phyloP scores from a whole-genome alignment of 106 monocot genomes.

The Ottelia alismoides region DNA sequence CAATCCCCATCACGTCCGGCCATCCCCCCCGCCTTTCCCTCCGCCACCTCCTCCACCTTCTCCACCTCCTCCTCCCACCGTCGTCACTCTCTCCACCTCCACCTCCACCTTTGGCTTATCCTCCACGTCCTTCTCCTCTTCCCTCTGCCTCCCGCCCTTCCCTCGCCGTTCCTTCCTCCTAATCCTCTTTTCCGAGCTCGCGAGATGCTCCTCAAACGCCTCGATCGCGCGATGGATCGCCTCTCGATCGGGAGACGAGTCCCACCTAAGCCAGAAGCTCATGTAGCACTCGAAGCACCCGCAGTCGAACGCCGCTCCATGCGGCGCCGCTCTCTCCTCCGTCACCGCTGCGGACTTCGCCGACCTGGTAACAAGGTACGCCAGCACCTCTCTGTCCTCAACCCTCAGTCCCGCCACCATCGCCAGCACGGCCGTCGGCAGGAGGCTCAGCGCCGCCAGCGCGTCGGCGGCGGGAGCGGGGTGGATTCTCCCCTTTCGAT shows the following conservation, averaged over 20 bases:
- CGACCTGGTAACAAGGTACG: slow-evolving; percentile 19
- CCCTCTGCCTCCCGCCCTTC: neutral
- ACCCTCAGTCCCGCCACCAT: slow-evolving; percentile 9
- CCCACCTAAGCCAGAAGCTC: slow-evolving; percentile 21
- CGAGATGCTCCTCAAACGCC: slow-evolving; percentile 26
- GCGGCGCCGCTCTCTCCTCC: slow-evolving; percentile 2
- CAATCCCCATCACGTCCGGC: slow-evolving; percentile 25
- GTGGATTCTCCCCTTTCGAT: slow-evolving; percentile 13
- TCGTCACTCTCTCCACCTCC: neutral
- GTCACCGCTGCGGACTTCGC: neutral
- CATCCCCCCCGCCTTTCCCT: slow-evolving; percentile 10
- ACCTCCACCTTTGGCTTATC: neutral
- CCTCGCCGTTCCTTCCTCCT: slow-evolving; percentile 2
- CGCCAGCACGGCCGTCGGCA: slow-evolving; percentile 21
- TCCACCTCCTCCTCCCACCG: neutral
- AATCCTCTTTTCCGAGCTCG: slow-evolving; percentile 3
- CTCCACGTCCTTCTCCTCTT: neutral
- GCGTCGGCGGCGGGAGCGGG: neutral
- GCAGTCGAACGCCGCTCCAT: slow-evolving; percentile 13
- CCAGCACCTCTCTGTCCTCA: slow-evolving; percentile 25
- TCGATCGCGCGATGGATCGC: slow-evolving; percentile 19
- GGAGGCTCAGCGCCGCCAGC: slow-evolving; percentile 12
- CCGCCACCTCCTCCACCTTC: neutral
- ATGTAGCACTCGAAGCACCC: slow-evolving; percentile 23
- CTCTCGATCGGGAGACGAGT: slow-evolving; percentile 20